Conservation (phyloP, 345 rosid species). For the Pistacia integerrima region DNA sequence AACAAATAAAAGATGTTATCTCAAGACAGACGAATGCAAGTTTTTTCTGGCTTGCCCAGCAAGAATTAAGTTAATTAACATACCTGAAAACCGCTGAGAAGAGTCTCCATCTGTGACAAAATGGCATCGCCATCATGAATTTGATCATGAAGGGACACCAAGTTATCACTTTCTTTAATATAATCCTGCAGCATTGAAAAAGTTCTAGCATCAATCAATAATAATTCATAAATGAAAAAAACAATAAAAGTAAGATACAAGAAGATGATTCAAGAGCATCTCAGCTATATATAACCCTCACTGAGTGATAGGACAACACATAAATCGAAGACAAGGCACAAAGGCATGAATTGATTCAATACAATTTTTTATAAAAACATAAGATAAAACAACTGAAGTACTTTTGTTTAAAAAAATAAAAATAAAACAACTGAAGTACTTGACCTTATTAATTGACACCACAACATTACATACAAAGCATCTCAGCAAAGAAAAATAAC, state of each 20-base stretch:
- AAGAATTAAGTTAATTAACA: constrained; percentile 10
- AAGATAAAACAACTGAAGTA: background rate
- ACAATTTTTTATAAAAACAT: background rate
- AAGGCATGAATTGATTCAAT: background rate
- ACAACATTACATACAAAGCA: background rate
- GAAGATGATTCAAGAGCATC: background rate
- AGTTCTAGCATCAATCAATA: constrained; percentile 2
- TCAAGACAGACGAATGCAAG: constrained; percentile 1
- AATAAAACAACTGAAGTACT: background rate
- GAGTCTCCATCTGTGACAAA: constrained; percentile 95
- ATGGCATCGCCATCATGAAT: constrained; percentile 91
- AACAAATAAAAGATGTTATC: background rate
- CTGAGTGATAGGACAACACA: background rate
- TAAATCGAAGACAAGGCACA: background rate
- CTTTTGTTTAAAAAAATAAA: background rate
- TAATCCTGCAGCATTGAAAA: constrained; percentile 65
- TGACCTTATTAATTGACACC: background rate
- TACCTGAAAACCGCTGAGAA: constrained; percentile 98
- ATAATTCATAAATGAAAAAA: background rate
- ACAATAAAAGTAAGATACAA: background rate
- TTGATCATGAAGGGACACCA: constrained; percentile 95
- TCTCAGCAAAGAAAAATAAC: background rate
- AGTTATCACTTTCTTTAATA: constrained; percentile 94
- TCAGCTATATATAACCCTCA: background rate
- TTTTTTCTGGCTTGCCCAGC: background rate